A percentile compares a stretch with the other conserved stretches of the same genome.
These are phyloP conservation scores for Boletus edulis DNA, from an alignment of 768 basidiomycete genomes.

Conservation along the genomic window DNA sequence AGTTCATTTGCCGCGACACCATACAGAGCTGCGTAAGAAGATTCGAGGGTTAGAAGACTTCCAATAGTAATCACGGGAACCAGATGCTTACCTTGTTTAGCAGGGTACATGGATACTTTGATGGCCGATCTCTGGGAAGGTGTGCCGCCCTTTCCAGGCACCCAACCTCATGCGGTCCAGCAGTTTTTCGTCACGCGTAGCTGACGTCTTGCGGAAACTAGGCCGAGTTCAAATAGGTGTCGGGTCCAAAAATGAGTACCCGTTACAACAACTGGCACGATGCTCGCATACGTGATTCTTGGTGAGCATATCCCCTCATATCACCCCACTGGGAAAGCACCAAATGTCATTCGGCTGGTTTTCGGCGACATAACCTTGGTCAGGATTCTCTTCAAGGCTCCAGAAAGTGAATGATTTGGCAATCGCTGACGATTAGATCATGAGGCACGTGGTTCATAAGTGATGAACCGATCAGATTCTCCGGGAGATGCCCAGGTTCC, in stretches of 20 bases:
- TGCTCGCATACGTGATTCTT: not conserved
- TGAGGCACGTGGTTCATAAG: not conserved
- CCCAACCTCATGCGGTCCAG: too few relatives aligned
- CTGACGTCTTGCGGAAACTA: too few relatives aligned
- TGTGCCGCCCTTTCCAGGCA: too few relatives aligned
- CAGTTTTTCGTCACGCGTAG: too few relatives aligned
- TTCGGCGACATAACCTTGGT: not conserved
- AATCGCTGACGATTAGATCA: constrained; percentile 2
- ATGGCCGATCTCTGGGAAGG: too few relatives aligned
- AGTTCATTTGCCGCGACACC: too few relatives aligned
- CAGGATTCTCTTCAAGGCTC: not conserved
- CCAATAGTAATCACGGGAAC: too few relatives aligned
- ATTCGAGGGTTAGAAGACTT: too few relatives aligned
- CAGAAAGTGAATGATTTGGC: not conserved
- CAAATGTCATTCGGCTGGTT: not conserved
- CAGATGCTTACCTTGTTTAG: too few relatives aligned
- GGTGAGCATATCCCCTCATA: not conserved
- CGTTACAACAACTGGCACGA: not conserved
- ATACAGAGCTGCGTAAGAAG: too few relatives aligned
- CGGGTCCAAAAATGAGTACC: not conserved
- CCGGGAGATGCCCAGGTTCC: too few relatives aligned
- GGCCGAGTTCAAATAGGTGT: not conserved
- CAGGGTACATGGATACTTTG: too few relatives aligned
- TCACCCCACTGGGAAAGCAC: not conserved
- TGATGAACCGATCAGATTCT: not conserved